Evolutionary conservation across 495 filamentous ascomycete species (phyloP).

Genomic region (Penicillium bialowiezense): DNA sequence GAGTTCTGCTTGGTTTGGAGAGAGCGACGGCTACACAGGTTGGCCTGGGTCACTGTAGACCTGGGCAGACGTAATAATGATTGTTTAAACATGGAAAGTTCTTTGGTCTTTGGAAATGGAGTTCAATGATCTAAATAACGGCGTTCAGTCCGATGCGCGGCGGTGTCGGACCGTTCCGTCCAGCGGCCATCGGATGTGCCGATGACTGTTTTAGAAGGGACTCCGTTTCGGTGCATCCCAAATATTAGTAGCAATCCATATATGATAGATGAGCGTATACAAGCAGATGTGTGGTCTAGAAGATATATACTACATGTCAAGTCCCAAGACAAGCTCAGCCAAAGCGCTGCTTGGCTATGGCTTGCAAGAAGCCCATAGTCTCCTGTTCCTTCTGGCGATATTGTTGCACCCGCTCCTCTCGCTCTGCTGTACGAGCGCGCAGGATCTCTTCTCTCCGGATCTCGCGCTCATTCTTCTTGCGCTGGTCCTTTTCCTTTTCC

Average conservation of each 20-base stretch:
- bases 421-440: conserved; percentile 36
- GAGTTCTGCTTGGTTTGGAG: conserved; percentile 23
- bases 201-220: no score
- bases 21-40: background rate
- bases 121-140: background rate
- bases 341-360: conserved; percentile 45
- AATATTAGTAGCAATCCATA: no score
- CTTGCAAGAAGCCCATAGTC: conserved; percentile 45
- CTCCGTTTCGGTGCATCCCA: no score
- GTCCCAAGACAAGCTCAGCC: no score
- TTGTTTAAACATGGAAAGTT: conserved; percentile 5
- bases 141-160: background rate
- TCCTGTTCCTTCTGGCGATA: conserved; percentile 44
- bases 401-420: conserved; percentile 42
- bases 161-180: conserved; percentile 4
- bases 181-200: background rate
- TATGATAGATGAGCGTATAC: no score
- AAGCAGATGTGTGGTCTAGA: no score
- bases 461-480: conserved; percentile 45
- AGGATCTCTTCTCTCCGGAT: conserved; percentile 43
- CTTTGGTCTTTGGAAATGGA: background rate
- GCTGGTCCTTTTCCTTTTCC: conserved; percentile 37
- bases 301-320: no score
- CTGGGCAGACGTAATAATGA: background rate
- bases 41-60: no score